These are phyloP conservation scores for Trichophyton equinum DNA, from an alignment of 2,329 filamentous ascomycete genomes.

Conservation along the genomic window DNA sequence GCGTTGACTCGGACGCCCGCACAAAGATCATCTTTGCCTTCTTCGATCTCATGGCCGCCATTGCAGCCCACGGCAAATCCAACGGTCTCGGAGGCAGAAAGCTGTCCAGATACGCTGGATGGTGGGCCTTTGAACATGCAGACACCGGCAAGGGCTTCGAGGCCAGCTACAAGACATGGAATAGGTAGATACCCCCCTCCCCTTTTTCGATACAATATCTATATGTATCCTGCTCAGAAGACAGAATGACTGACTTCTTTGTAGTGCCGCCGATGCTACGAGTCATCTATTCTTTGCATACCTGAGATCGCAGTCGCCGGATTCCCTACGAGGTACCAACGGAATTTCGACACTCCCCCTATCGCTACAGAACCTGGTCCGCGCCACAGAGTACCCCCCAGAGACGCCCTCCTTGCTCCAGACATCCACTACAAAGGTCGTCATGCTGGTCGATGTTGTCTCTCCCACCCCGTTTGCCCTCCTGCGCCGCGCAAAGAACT, in stretches of 20 bases:
- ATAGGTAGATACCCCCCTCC: slow-evolving; percentile 45
- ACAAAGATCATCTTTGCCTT: slow-evolving; percentile 90
- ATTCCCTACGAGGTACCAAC: slow-evolving; percentile 52
- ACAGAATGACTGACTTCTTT: no score
- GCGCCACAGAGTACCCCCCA: slow-evolving; percentile 90
- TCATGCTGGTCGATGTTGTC: slow-evolving; percentile 93
- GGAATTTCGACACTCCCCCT: slow-evolving; percentile 79
- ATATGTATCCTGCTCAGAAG: background rate
- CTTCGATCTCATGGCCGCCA: slow-evolving; percentile 81
- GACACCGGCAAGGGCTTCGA: slow-evolving; percentile 88
- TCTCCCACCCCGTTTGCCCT: slow-evolving; percentile 90
- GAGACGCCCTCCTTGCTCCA: slow-evolving; percentile 64
- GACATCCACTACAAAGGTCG: slow-evolving; percentile 70
- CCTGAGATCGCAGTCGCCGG: slow-evolving; percentile 76
- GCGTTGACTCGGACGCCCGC: slow-evolving; percentile 73
- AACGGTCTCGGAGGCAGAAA: slow-evolving; percentile 92
- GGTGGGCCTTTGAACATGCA: slow-evolving; percentile 94
- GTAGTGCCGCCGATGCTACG: slow-evolving; percentile 73
- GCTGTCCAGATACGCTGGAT: slow-evolving; percentile 85
- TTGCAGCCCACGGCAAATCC: slow-evolving; percentile 82
- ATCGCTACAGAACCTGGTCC: slow-evolving; percentile 77
- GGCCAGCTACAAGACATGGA: slow-evolving; percentile 82
- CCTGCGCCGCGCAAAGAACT: slow-evolving; percentile 79
- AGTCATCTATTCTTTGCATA: slow-evolving; percentile 98
- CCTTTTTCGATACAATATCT: slow-evolving; percentile 2